Base-by-base conservation (phyloP, 306 rosid genomes). In the Cicer judaicum region DNA sequence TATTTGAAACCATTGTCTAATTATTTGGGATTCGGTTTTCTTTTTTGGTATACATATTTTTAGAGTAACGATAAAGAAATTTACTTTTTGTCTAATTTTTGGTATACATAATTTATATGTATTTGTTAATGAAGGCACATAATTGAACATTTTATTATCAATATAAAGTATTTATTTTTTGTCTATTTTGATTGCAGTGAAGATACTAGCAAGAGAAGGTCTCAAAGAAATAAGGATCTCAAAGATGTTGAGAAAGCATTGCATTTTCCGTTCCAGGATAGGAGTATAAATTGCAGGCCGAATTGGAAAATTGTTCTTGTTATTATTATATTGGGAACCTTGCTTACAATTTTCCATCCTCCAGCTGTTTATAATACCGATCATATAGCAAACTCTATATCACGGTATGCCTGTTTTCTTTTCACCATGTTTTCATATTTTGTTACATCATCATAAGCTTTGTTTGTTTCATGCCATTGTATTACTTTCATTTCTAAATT, bases 351-450 rank as follows among this genome's bases (percentile, higher is more conserved):
- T 72, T 83, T 85, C 85, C 88, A 87, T 76, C 85, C 95, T 56
- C 90, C 95, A 12, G 87, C 88, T 39, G 69, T 90, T 85, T 85
- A 89, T 84, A 75, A 81, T 74, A 85, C 91, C n/a, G 96, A 93
- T 72, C 79, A 85, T 79, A 69, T 64, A 42, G 82, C 89, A 61
- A 83, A 76, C 78, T 71, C 88, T 44, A 16, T 79, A n/a, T 71
- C 90, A 38, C 60, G 89, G 98, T 93, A 87, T 43, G 89, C 64
- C 61, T 78, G 29, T 71, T 19, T 56, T 40, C 62, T 62, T 64
- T 21, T 81, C 12, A 11, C 71, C 59, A 6, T 77, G 34, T 11
- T 71, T 77, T 77, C 65, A 40, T 42, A 48, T 54, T 43, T 62
- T 39, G 11, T 57, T 54, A 50, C 81, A 40, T 63, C n/a, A 13